phyloP scores from a whole-genome alignment of 108 stramenopile genomes.

The Fistulifera solaris region DNA sequence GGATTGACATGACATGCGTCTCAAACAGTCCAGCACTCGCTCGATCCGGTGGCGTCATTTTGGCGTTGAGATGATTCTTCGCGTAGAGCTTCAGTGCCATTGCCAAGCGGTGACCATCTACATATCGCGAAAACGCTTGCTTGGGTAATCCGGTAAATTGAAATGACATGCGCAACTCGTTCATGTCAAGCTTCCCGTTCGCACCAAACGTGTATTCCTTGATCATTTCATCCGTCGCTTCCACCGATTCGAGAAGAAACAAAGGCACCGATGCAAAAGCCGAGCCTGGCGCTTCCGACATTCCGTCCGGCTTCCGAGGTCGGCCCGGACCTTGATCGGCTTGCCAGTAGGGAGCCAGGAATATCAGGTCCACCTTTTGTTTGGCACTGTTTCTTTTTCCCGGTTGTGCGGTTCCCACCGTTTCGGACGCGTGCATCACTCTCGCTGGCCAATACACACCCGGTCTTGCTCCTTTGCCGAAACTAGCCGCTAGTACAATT shows the following conservation, averaged over 20 bases:
- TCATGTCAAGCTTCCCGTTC: slow-evolving; percentile 37
- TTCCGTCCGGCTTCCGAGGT: slow-evolving; percentile 7
- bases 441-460: slow-evolving; percentile 82
- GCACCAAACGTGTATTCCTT: slow-evolving; percentile 61
- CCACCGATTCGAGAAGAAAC: slow-evolving; percentile 65
- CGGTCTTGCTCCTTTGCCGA: slow-evolving; percentile 36
- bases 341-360: slow-evolving; percentile 79
- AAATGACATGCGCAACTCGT: slow-evolving; percentile 44
- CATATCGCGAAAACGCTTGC: slow-evolving; percentile 54
- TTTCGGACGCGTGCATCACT: slow-evolving; percentile 69
- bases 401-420: slow-evolving; percentile 15
- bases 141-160: slow-evolving; percentile 70
- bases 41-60: slow-evolving; percentile 22
- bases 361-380: slow-evolving; percentile 56
- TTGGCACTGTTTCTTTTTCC: slow-evolving; percentile 23
- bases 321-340: slow-evolving; percentile 17
- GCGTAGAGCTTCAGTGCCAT: slow-evolving; percentile 64
- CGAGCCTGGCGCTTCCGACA: slow-evolving; percentile 11
- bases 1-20: slow-evolving; percentile 58
- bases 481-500: slow-evolving; percentile 64
- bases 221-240: slow-evolving; percentile 55
- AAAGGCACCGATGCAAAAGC: slow-evolving; percentile 30
- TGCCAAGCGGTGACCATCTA: slow-evolving; percentile 74
- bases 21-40: slow-evolving; percentile 69
- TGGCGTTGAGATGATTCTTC: slow-evolving; percentile 28